Evolutionary conservation across 805 yeast genomes (phyloP), one percentile per base, ranked within the genome.

Genomic region (Hyphopichia homilentoma): DNA sequence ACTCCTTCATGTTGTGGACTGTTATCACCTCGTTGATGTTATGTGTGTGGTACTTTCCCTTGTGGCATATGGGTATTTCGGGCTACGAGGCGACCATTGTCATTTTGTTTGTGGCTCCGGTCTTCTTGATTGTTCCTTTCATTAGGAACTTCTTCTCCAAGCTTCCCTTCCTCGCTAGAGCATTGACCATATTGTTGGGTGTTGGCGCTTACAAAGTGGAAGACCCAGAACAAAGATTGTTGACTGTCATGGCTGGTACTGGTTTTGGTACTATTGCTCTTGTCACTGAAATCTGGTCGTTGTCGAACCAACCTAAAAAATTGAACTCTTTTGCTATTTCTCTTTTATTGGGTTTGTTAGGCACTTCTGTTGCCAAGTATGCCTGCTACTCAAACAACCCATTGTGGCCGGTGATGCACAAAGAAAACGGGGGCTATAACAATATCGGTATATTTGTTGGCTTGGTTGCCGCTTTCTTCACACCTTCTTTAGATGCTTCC

Each of bases 41-140:
- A 35, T 79, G 93, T 50, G 79, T 93, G 31, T 93, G 98, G 98
- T 86, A 85, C 64, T 93, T 93, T 70, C 98, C 98, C 7, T 68
- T 93, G 41, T 93, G 98, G 98, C 76, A 84, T 53, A 88, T 93
- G 97, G 97, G 97, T 5, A 82, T 93, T 27, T 84, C 95, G 2
- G 98, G 98, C 4, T 89, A 84, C 54, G 98, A 93, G 60, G 83
- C 83, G 1, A 72, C 79, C 3, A 67, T 86, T 29, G 36, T 50
- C 8, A 51, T 77, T 5, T 61, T 78, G 15, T 63, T 79, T 23
- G 33, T 78, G 7, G 70, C 84, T 3, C 87, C 95, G 2, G 38
- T 80, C 9, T 25, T 84, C 2, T 59, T 83, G 17, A 58, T 59
- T 4, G 42, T 80, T 11, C 67, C 70, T 1, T 47, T 48, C 6